phyloP scores from a whole-genome alignment of 208 protist species.

The Trypanosoma brucei region DNA sequence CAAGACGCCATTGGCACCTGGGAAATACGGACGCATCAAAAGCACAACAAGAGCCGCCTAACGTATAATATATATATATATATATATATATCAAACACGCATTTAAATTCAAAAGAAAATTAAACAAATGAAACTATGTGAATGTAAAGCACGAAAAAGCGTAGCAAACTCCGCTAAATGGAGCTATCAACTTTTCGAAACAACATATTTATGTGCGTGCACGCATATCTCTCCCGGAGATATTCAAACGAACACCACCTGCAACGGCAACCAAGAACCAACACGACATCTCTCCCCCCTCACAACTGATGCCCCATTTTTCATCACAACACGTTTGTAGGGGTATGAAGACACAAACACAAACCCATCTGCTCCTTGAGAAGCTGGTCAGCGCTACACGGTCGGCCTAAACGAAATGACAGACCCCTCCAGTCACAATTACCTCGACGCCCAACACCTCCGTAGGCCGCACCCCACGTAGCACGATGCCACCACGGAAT shows the following conservation, averaged over 20 bases:
- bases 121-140: no score
- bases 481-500: slow-evolving; percentile 32
- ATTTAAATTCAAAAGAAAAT: no score
- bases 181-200: no score
- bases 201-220: no score
- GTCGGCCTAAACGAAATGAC: slow-evolving; percentile 36
- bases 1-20: neutral
- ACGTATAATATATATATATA: neutral
- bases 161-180: no score
- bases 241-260: no score
- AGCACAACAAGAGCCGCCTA: neutral
- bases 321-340: neutral
- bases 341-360: neutral
- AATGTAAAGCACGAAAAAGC: no score
- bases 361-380: slow-evolving; percentile 16
- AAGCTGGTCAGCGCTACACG: slow-evolving; percentile 24
- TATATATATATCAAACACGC: no score
- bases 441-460: slow-evolving; percentile 19
- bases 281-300: no score
- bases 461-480: slow-evolving; percentile 62
- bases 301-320: no score
- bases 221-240: no score
- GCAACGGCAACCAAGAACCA: no score
- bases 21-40: neutral
- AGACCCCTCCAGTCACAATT: slow-evolving; percentile 28